phyloP scores from a whole-genome alignment of 306 rosid species.

The Gillenia trifoliata region DNA sequence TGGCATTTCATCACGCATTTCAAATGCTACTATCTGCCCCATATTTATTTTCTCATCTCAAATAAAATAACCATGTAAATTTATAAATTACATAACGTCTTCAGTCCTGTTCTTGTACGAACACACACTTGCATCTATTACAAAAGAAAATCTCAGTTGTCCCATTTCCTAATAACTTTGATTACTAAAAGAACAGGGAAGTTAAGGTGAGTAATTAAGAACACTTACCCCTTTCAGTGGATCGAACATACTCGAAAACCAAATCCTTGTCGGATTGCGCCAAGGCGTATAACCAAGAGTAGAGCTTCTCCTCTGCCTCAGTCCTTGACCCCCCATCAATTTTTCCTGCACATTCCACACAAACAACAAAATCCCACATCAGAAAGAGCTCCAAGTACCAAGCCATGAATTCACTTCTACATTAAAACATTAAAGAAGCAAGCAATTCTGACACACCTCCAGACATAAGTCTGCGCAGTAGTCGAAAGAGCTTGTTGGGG shows the following conservation, averaged over 20 bases:
- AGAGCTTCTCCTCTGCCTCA: slow-evolving; percentile 68
- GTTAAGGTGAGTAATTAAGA: neutral
- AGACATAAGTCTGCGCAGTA: slow-evolving; percentile 30
- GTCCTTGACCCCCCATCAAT: slow-evolving; percentile 60
- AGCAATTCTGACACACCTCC: slow-evolving; percentile 25
- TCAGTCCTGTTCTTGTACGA: too few species aligned
- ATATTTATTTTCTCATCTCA: neutral
- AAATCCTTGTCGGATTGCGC: slow-evolving; percentile 57
- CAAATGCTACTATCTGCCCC: neutral
- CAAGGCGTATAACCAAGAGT: slow-evolving; percentile 70
- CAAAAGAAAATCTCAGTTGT: neutral
- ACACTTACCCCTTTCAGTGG: slow-evolving; percentile 75
- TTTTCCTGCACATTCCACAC: slow-evolving; percentile 38
- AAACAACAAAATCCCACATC: slow-evolving; percentile 20
- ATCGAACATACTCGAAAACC: slow-evolving; percentile 72
- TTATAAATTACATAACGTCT: neutral
- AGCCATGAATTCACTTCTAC: neutral
- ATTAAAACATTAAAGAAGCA: neutral
- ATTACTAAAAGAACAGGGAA: neutral
- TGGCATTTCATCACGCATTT: neutral
- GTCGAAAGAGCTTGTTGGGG: slow-evolving; percentile 5
- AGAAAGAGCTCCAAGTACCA: neutral
- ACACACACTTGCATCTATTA: neutral
- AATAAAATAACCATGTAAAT: neutral
- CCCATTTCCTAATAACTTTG: neutral